These are phyloP conservation scores for Starmerella lactis-condensi DNA, from an alignment of 805 yeast genomes.

Conservation along the genomic window DNA sequence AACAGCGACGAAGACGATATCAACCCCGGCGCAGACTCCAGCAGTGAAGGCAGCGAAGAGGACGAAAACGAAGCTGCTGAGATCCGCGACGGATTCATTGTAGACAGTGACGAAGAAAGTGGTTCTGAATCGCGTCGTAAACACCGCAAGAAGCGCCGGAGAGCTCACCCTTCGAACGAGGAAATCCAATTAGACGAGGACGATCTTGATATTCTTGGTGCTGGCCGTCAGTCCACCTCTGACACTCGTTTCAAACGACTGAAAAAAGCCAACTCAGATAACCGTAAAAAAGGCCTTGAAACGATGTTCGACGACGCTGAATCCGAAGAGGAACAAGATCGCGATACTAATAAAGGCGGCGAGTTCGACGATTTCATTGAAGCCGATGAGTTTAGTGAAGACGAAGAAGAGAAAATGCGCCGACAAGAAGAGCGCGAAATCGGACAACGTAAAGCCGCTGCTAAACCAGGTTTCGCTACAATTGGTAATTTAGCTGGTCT, in stretches of 20 bases:
- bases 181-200: conserved; percentile 62
- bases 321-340: conserved; percentile 24
- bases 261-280: conserved; percentile 43
- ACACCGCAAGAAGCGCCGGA: conserved; percentile 12
- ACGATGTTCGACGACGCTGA: conserved; percentile 55
- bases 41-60: conserved; percentile 52
- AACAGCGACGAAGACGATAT: conserved; percentile 21
- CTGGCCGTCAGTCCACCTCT: conserved; percentile 23
- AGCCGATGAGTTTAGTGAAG: conserved; percentile 63
- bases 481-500: conserved; percentile 27
- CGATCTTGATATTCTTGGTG: conserved; percentile 67
- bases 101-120: conserved; percentile 72
- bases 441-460: conserved; percentile 9
- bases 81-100: conserved; percentile 83
- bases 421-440: conserved; percentile 34
- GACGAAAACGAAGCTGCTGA: conserved; percentile 76
- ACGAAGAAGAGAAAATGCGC: conserved; percentile 57
- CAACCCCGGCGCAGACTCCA: conserved; percentile 39
- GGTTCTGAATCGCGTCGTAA: conserved; percentile 17
- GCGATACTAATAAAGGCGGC: conserved; percentile 29
- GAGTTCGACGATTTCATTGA: conserved; percentile 95
- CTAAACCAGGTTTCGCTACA: conserved; percentile 14
- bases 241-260: conserved; percentile 50
- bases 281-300: conserved; percentile 25
- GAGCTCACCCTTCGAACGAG: conserved; percentile 10